Evolutionary conservation across 176 grass and related monocot species (phyloP), one percentile per base, ranked within the genome.

Genomic region (Phyllostachys edulis): DNA sequence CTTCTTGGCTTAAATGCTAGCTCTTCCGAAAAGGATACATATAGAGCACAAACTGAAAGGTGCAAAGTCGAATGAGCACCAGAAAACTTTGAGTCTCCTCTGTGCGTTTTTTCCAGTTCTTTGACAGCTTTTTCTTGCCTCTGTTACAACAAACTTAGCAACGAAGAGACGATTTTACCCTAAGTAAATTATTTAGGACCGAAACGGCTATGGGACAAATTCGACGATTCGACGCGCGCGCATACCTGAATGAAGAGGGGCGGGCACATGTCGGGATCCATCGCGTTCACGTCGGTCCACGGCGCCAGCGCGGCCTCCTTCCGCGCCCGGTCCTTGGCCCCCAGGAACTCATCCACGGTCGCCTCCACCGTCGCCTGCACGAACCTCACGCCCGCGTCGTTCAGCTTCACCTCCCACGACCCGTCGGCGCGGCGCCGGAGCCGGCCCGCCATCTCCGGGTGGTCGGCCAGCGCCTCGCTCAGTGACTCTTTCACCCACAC

Each of bases 401-500:
- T 97, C 34, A 89, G 80, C 84, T 97, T 97, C 44, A 97, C 85
- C 77, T 94, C 94, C 94, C 94, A 97, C 21, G 76, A 75, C 57
- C 90, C 84, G 42, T 90, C 90, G 16, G 71, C 84, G 13, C 60
- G 85, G 59, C 85, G 89, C 51, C 92, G 87, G 9, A 97, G 94
- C 78, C 92, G 54, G 21, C 94, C 94, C 5, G 90, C 84, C 21
- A 97, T 77, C 84, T 94, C 84, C 62, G 90, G 94, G 85, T 83
- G 77, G 46, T 91, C 82, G 26, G 88, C 77, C 51, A 97, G 50
- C 16, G 59, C 92, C 73, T 79, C 78, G 65, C 88, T 84, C 12
- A 97, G 86, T 51, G 94, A 88, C 75, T 94, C 90, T 78, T 92
- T 97, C 32, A 87, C 79, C 92, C 73, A 84, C 29, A 93, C 55